Base-by-base conservation (phyloP, 352 stramenopile genomes). In the Phytophthora niederhauseri region DNA sequence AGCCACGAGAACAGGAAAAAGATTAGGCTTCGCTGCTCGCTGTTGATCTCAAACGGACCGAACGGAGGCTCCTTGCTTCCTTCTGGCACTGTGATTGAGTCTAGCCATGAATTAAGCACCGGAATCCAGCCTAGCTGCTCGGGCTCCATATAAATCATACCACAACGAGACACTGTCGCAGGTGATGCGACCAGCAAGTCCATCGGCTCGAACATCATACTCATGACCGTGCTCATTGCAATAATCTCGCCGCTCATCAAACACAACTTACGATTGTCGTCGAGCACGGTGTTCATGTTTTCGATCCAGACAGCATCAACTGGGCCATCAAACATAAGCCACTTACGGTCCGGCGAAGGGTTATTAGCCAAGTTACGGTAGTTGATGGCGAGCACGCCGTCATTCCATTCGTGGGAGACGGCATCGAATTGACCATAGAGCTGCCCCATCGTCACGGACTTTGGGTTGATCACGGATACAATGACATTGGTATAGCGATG, bases 131-230 rank as follows among this genome's bases (percentile, higher is more conserved):
- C 91, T 14, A 98, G 76, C 60, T 97, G 93, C 50, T 94, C 87
- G 6, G 93, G 91, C 64, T 98, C 94, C 87, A 96, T 97, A 76
- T 97, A 98, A 62, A 98, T 98, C 91, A 98, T 98, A 5, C 95
- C 95, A 57, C 94, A 96, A 9, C 95, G 90, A 51, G 87, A 97
- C 6, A 98, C 95, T 3, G 95, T 98, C 1, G 95, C 95, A 3
- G 95, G 95, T 0, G 90, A 98, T 2, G 95, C 95, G 7, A 97
- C 89, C n/a, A 98, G 76, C 48, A 98, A 76, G 72, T 98, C 92
- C 88, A 98, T 97, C 1, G 93, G 91, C 72, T 98, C 95, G 52
- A 98, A 98, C 81, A 98, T 98, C 95, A 98, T 98, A 59, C 92
- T 98, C 92, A 98, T 98, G 30, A 93, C 85, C 17, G 92, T 69